These are phyloP conservation scores for Coprinopsis strossmayeri DNA, from an alignment of 768 basidiomycete genomes.

Conservation along the genomic window DNA sequence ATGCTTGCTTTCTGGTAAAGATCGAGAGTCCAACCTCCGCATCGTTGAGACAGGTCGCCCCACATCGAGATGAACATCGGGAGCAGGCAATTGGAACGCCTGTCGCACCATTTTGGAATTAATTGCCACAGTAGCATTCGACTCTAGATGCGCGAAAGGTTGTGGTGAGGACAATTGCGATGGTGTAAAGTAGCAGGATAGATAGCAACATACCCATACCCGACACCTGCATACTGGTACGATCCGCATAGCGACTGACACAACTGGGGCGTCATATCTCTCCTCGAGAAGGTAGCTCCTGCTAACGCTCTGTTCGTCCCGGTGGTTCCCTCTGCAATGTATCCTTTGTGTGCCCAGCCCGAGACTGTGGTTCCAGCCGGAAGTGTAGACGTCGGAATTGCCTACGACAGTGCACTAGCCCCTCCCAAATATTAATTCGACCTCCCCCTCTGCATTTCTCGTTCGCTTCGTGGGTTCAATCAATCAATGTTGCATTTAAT, in stretches of 20 bases:
- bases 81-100: slow-evolving; percentile 11
- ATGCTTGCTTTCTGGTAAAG: slow-evolving; percentile 10
- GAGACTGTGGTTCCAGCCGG: slow-evolving; percentile 10
- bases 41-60: slow-evolving; percentile 14
- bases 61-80: slow-evolving; percentile 16
- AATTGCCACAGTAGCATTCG: slow-evolving; percentile 23
- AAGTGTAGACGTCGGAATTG: background rate
- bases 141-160: no score
- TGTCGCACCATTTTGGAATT: slow-evolving; percentile 20
- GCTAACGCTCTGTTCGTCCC: background rate
- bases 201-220: slow-evolving; percentile 21
- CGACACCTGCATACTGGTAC: slow-evolving; percentile 18
- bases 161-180: background rate
- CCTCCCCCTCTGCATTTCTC: slow-evolving; percentile 25
- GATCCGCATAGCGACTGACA: background rate
- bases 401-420: slow-evolving; percentile 7
- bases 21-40: slow-evolving; percentile 16
- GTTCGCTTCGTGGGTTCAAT: slow-evolving; percentile 13
- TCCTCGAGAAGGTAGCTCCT: background rate
- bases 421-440: slow-evolving; percentile 21
- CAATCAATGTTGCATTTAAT: background rate
- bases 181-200: background rate
- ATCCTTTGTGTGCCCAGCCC: slow-evolving; percentile 16
- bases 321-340: slow-evolving; percentile 23
- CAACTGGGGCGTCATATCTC: slow-evolving; percentile 5